A percentile compares a stretch with the other conserved stretches of the same genome.
Evolutionary conservation across 805 yeast species (phyloP).

Genomic region (Candida maris): DNA sequence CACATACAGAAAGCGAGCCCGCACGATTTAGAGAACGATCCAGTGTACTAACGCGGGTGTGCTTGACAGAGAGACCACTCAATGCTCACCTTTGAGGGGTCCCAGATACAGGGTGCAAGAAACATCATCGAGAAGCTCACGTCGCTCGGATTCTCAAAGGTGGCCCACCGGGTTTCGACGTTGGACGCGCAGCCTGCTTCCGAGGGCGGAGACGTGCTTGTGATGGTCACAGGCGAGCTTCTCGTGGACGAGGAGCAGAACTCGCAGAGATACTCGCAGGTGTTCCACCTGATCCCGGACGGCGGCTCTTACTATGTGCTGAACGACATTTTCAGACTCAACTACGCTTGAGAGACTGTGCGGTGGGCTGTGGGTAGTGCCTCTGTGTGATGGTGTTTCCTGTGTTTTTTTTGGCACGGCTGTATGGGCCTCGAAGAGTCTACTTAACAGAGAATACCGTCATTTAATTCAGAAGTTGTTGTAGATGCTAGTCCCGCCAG

Average conservation of each 20-base stretch:
- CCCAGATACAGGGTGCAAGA: conserved; percentile 92
- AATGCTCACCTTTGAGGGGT: conserved; percentile 94
- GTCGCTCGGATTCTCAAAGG: conserved; percentile 87
- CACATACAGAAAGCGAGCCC: too few species aligned
- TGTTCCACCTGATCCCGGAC: conserved; percentile 94
- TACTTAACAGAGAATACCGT: too few species aligned
- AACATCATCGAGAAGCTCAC: conserved; percentile 88
- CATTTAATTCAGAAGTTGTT: too few species aligned
- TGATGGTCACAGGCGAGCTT: conserved; percentile 96
- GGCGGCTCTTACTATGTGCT: conserved; percentile 87
- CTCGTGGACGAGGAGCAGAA: conserved; percentile 91
- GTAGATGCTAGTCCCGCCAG: too few species aligned
- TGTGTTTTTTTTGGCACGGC: too few species aligned
- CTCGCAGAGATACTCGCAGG: conserved; percentile 95
- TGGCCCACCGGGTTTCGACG: conserved; percentile 88
- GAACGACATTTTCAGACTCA: conserved; percentile 95
- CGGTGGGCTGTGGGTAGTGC: too few species aligned
- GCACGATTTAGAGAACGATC: too few species aligned
- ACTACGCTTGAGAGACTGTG: conserved; percentile 60
- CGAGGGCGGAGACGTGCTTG: conserved; percentile 86
- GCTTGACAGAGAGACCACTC: conserved; percentile 73
- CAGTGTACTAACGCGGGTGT: background rate
- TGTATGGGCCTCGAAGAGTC: too few species aligned
- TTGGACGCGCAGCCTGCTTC: conserved; percentile 98
- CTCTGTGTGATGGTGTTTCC: too few species aligned